Conservation (phyloP, 768 basidiomycete species). For the Leccinum uliginosum region DNA sequence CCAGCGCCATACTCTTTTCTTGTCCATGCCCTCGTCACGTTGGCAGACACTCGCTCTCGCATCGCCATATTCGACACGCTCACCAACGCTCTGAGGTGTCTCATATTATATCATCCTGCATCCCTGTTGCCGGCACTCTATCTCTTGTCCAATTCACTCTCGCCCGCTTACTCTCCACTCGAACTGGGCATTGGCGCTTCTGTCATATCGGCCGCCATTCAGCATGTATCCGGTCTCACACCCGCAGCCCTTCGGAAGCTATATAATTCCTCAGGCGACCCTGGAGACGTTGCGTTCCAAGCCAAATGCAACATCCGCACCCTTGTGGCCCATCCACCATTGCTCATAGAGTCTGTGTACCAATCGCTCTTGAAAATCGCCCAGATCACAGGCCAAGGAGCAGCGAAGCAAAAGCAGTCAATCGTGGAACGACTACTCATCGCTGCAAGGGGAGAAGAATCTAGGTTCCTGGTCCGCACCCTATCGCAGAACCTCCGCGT, state of each 20-base stretch:
- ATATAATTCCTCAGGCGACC: constrained; percentile 74
- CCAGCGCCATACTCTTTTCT: constrained; percentile 70
- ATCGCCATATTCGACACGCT: constrained; percentile 63
- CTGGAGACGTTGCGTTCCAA: constrained; percentile 83
- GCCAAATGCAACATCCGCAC: constrained; percentile 76
- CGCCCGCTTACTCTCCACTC: constrained; percentile 66
- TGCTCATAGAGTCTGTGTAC: constrained; percentile 65
- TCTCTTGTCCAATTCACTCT: constrained; percentile 75
- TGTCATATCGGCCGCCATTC: constrained; percentile 66
- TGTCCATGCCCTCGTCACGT: constrained; percentile 52
- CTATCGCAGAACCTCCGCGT: constrained; percentile 76
- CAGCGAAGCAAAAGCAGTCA: constrained; percentile 69
- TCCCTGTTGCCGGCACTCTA: constrained; percentile 77
- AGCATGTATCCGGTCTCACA: constrained; percentile 65
- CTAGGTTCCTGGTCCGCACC: constrained; percentile 75
- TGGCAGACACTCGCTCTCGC: constrained; percentile 69
- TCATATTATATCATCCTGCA: constrained; percentile 59
- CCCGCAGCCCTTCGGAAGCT: constrained; percentile 53
- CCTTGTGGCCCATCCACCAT: constrained; percentile 64
- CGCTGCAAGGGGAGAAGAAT: constrained; percentile 81
- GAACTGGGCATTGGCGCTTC: constrained; percentile 70
- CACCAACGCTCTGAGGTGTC: constrained; percentile 69
- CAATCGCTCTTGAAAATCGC: constrained; percentile 64
- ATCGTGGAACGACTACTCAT: constrained; percentile 81
- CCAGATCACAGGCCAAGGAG: constrained; percentile 66